Conservation (phyloP, 345 rosid genomes). For the Noccaea bulbosa region DNA sequence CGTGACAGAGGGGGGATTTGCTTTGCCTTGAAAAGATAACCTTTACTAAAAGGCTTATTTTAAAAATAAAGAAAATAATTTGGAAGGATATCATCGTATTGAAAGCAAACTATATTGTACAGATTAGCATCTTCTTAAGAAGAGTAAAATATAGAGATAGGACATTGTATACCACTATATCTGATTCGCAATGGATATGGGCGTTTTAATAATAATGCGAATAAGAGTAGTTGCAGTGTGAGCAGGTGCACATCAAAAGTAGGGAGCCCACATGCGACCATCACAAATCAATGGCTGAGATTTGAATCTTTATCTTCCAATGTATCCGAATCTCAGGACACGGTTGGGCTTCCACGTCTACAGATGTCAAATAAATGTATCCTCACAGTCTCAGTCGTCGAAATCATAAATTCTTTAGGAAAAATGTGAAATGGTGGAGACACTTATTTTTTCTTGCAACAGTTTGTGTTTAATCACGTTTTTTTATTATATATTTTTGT, state of each 20-base stretch:
- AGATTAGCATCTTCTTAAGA: constrained; percentile 22
- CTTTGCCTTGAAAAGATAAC: constrained; percentile 37
- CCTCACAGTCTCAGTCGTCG: constrained; percentile 1
- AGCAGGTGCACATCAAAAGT: constrained; percentile 39
- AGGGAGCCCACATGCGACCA: constrained; percentile 36
- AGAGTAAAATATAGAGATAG: background rate
- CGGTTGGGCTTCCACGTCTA: constrained; percentile 19
- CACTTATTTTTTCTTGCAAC: background rate
- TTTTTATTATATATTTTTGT: background rate
- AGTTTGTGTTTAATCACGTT: background rate
- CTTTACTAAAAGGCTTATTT: constrained; percentile 9
- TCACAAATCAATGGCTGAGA: constrained; percentile 25
- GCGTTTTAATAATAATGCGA: constrained; percentile 14
- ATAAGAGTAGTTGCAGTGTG: constrained; percentile 42
- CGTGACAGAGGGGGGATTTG: constrained; percentile 42
- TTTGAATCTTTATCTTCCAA: constrained; percentile 4
- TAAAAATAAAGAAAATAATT: background rate
- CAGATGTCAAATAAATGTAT: constrained; percentile 12
- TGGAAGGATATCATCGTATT: constrained; percentile 29
- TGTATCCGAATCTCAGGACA: constrained; percentile 38
- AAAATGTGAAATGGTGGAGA: background rate
- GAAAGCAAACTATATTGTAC: constrained; percentile 18
- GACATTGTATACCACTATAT: background rate
- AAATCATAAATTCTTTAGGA: background rate
- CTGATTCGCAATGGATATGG: constrained; percentile 36